Base-by-base conservation (phyloP, 106 monocot species). In the Alisma plantagoaquatica region DNA sequence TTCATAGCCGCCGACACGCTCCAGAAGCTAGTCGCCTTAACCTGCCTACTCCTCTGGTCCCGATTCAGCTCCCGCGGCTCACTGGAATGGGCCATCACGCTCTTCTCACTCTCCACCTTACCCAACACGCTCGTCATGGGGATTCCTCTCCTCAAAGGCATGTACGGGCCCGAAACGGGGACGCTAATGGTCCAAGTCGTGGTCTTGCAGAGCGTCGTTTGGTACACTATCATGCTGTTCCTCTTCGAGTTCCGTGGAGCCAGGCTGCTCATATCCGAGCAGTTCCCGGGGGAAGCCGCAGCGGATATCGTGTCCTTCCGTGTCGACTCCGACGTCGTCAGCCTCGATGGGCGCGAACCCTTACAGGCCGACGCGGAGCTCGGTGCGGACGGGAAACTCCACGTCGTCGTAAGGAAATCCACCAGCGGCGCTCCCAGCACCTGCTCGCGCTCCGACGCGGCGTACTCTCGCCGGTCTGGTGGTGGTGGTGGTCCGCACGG, bases 61-160 rank as follows among this genome's bases (percentile, higher is more conserved):
- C 46, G 23, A 3, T 2, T 46, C 59, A 49, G 63, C 70, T 49
- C 56, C 22, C 49, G 44, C 1, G 70, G 59, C 23, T 59, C 53
- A 6, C 47, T 75, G 26, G 75, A 75, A 38, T 75, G 70, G 75
- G n/a, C 59, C 47, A 65, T 75, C 41, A 75, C 75, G 15, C 70
- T 75, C 30, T 75, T 75, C 64, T 75, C 75, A 4, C 65, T 75
- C 25, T 53, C 70, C 23, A 60, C 75, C n/a, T 65, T 75, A 24
- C 75, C 75, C 25, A 75, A 75, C 49, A 75, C 75, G 8, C 75
- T 75, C n/a, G 75, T 75, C n/a, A 70, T 75, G 75, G 75, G 75
- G 10, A 75, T 75, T 31, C 75, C 75, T 2, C 53, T 75, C 2
- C 53, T 75, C n/a, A 46, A 54, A 18, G 75, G 58, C 10, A 75